Conservation (phyloP, 768 basidiomycete genomes). For the Lactarius quietus region DNA sequence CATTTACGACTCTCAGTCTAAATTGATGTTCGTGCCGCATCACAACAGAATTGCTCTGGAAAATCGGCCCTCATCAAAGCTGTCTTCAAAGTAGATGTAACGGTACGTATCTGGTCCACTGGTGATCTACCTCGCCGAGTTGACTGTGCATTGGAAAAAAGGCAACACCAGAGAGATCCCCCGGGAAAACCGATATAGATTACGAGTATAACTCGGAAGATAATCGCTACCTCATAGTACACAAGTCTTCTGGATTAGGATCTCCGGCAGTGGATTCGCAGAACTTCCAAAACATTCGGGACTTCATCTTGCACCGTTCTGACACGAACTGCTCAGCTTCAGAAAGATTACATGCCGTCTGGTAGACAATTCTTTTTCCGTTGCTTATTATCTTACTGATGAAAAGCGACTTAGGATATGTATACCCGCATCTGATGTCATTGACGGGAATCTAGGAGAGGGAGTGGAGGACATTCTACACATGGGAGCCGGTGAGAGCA, state of each 20-base stretch:
- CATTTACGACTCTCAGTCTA: neutral
- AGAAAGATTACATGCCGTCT: conserved; percentile 11
- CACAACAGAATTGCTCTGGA: conserved; percentile 8
- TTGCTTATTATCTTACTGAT: neutral
- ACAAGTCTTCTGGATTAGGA: conserved; percentile 3
- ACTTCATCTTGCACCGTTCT: neutral
- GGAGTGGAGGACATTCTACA: conserved; percentile 1
- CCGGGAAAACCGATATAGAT: neutral
- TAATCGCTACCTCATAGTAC: neutral
- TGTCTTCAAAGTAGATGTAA: conserved; percentile 5
- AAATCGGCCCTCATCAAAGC: conserved; percentile 10
- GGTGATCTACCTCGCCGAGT: no score
- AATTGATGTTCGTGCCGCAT: neutral
- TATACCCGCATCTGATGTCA: neutral
- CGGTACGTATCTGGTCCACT: neutral
- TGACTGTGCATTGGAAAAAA: neutral
- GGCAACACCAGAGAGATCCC: neutral
- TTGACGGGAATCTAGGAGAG: neutral
- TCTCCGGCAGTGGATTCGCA: neutral
- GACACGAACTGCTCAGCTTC: neutral
- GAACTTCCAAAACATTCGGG: neutral
- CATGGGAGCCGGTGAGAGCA: neutral
- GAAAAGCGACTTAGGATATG: conserved; percentile 1
- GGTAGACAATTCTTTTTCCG: neutral
- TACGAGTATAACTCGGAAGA: neutral